These are phyloP conservation scores for Neoascochyta sp. DNA, from an alignment of 2,329 filamentous ascomycete genomes.

Conservation along the genomic window DNA sequence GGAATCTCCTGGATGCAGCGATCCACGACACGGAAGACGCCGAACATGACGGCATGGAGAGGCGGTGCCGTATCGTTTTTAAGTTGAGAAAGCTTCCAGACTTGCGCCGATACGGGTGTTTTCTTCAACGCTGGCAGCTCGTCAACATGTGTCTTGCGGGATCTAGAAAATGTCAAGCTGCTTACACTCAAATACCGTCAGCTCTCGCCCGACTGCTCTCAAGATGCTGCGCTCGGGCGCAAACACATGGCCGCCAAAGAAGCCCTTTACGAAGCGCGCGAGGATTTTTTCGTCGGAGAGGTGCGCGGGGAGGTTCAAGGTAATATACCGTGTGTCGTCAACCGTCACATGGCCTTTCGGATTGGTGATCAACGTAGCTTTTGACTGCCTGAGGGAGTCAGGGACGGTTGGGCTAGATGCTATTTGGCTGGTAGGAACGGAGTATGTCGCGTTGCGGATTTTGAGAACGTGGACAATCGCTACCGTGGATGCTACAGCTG, in stretches of 20 bases:
- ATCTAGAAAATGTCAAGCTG: too few relatives aligned
- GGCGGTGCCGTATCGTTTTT: background rate
- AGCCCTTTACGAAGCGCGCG: conserved; percentile 12
- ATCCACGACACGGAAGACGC: background rate
- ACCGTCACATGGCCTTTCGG: conserved; percentile 4
- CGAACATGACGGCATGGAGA: conserved; percentile 2
- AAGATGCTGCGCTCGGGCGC: conserved; percentile 7
- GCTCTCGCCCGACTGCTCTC: conserved; percentile 1
- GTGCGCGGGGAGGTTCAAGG: conserved; percentile 1
- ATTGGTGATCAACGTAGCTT: conserved; percentile 4
- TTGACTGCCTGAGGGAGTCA: conserved; percentile 2
- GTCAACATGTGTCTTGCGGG: too few relatives aligned
- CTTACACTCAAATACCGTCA: conserved; percentile 5
- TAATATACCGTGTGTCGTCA: conserved; percentile 4
- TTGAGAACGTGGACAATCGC: conserved; percentile 1
- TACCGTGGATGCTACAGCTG: conserved; percentile 2
- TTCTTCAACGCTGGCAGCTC: background rate
- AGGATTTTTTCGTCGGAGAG: conserved; percentile 9
- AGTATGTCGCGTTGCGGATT: conserved; percentile 1
- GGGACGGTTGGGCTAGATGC: conserved; percentile 1
- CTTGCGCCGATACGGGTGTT: conserved; percentile 1
- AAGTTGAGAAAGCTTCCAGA: conserved; percentile 1
- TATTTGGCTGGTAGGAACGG: conserved; percentile 2
- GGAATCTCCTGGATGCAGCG: background rate
- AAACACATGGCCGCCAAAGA: conserved; percentile 13